Conservation (phyloP, 1,284 basidiomycete species). For the Meira nashicola region DNA sequence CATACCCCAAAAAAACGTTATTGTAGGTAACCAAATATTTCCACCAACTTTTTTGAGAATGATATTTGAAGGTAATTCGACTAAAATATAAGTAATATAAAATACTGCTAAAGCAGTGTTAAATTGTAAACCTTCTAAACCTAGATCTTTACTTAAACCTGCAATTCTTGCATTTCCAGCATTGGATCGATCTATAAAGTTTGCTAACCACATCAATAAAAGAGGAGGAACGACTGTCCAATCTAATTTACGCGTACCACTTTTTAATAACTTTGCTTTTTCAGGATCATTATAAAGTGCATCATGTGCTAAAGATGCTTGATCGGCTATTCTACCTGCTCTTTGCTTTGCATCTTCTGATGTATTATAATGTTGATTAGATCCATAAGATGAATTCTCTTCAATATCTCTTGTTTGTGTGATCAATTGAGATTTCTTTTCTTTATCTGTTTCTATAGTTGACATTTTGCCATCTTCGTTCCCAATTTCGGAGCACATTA, state of each 20-base stretch:
- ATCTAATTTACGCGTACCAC: background rate
- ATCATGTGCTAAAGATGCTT: background rate
- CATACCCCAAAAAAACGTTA: conserved; percentile 29
- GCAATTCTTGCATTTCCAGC: conserved; percentile 29
- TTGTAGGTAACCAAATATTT: conserved; percentile 36
- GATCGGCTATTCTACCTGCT: background rate
- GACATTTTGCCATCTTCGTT: no score
- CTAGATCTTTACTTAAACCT: conserved; percentile 39
- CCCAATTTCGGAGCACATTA: no score
- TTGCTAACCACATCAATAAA: background rate
- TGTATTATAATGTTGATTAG: no score
- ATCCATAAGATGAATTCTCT: no score
- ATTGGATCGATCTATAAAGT: conserved; percentile 17
- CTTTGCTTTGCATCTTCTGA: no score
- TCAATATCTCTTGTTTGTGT: no score
- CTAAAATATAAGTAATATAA: conserved; percentile 72
- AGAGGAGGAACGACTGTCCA: background rate
- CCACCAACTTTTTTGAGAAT: conserved; percentile 46
- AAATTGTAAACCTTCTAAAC: conserved; percentile 31
- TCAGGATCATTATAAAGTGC: background rate
- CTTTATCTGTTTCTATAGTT: no score
- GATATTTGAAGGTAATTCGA: conserved; percentile 66
- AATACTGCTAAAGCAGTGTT: conserved; percentile 66
- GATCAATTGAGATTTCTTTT: no score
- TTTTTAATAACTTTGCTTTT: background rate